Percentiles rank a stretch among this genome's conserved stretches.
Evolutionary conservation across 805 yeast genomes (phyloP).

Genomic region (Peterozyma xylosa): DNA sequence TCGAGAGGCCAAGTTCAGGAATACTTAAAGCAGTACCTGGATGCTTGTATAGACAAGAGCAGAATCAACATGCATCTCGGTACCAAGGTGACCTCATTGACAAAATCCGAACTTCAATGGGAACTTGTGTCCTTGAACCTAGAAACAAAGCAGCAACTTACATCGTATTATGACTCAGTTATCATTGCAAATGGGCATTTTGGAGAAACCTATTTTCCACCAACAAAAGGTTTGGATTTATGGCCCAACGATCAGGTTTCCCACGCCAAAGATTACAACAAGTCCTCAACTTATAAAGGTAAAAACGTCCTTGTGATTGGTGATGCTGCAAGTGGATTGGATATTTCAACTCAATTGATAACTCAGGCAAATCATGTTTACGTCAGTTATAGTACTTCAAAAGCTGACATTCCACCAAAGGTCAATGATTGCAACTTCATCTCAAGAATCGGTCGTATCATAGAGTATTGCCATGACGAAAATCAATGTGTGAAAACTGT

Average conservation of each 20-base stretch:
- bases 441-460: conserved; percentile 17
- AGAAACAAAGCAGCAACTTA: not conserved
- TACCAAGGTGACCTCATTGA: conserved; percentile 39
- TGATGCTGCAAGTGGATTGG: conserved; percentile 69
- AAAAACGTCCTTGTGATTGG: conserved; percentile 28
- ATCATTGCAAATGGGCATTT: conserved; percentile 42
- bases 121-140: conserved; percentile 12
- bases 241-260: conserved; percentile 27
- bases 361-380: conserved; percentile 14
- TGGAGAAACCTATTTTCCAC: conserved; percentile 37
- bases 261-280: conserved; percentile 37
- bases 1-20: conserved; percentile 49
- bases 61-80: conserved; percentile 24
- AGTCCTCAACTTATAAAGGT: conserved; percentile 22
- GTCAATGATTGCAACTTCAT: conserved; percentile 16
- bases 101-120: conserved; percentile 21
- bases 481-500: conserved; percentile 31
- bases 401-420: conserved; percentile 13
- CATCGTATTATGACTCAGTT: conserved; percentile 24
- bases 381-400: conserved; percentile 15
- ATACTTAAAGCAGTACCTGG: conserved; percentile 53
- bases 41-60: conserved; percentile 31
- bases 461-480: conserved; percentile 17
- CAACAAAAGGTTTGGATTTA: conserved; percentile 30
- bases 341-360: conserved; percentile 51